Percentiles rank a stretch among this genome's conserved stretches.
Conservation (phyloP, 1,284 basidiomycete species). For the Wolfiporia cocos region DNA sequence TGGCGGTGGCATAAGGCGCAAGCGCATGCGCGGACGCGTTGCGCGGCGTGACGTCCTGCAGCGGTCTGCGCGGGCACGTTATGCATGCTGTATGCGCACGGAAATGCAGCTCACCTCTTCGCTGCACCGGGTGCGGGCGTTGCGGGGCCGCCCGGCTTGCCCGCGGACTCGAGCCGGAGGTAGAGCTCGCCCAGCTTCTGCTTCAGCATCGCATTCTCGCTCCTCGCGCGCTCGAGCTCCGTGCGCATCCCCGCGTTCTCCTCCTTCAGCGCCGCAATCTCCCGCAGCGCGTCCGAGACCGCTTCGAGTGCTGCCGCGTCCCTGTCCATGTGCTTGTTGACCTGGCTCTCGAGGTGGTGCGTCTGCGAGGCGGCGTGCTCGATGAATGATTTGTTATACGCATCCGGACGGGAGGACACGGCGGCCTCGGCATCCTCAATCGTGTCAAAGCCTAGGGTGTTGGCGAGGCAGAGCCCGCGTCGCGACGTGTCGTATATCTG, state of each 20-base stretch:
- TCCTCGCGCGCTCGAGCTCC: conserved; percentile 4
- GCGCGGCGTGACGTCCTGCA: conserved; percentile 1
- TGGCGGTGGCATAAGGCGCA: neutral
- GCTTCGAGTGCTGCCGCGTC: conserved; percentile 11
- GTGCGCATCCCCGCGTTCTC: conserved; percentile 11
- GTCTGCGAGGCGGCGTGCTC: conserved; percentile 15
- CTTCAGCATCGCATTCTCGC: neutral
- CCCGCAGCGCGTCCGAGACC: conserved; percentile 13
- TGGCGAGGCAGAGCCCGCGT: conserved; percentile 17
- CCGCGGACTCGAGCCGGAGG: too few species aligned
- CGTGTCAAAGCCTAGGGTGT: conserved; percentile 16
- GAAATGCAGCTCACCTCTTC: neutral
- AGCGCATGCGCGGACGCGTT: neutral
- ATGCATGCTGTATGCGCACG: neutral
- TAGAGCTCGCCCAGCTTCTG: neutral
- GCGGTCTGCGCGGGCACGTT: too few species aligned
- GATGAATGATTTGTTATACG: conserved; percentile 8
- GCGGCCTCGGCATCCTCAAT: conserved; percentile 17
- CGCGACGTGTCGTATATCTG: conserved; percentile 16
- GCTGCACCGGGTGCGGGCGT: too few species aligned
- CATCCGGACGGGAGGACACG: conserved; percentile 9
- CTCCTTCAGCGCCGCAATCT: conserved; percentile 9
- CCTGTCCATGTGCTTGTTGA: conserved; percentile 12
- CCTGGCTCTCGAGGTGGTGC: conserved; percentile 13
- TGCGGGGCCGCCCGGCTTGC: too few species aligned